phyloP scores from a whole-genome alignment of 2,329 filamentous ascomycete genomes.

The Penicillium nordicum region DNA sequence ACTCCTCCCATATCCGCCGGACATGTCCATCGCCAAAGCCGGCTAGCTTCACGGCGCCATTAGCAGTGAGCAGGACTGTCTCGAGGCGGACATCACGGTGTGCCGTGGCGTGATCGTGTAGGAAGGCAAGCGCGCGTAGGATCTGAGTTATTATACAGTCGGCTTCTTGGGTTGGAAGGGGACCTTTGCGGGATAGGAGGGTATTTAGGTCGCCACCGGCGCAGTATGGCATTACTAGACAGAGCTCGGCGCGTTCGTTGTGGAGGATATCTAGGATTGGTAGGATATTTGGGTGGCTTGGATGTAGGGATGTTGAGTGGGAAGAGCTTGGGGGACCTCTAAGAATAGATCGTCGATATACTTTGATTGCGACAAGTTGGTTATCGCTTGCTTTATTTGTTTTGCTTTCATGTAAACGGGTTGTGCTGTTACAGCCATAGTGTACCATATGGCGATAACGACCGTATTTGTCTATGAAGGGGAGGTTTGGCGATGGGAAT shows the following conservation, averaged over 20 bases:
- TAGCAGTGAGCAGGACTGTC: slow-evolving; percentile 79
- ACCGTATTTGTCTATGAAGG: slow-evolving; percentile 25
- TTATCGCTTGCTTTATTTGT: neutral
- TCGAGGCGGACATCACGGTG: slow-evolving; percentile 94
- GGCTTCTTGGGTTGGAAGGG: slow-evolving; percentile 77
- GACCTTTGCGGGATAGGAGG: slow-evolving; percentile 68
- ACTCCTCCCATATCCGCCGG: slow-evolving; percentile 57
- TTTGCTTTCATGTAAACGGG: slow-evolving; percentile 22
- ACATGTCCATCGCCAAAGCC: slow-evolving; percentile 81
- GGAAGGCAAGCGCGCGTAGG: slow-evolving; percentile 47
- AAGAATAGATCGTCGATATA: slow-evolving; percentile 25
- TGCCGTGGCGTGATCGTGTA: slow-evolving; percentile 80
- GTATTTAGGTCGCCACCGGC: slow-evolving; percentile 83
- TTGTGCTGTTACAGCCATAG: slow-evolving; percentile 27
- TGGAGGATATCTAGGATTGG: slow-evolving; percentile 25
- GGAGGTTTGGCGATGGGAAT: neutral
- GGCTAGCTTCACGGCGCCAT: slow-evolving; percentile 82
- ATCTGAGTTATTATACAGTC: slow-evolving; percentile 81
- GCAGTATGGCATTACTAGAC: slow-evolving; percentile 48
- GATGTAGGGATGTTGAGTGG: slow-evolving; percentile 15
- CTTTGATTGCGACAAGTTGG: slow-evolving; percentile 27
- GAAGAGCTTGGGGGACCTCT: neutral
- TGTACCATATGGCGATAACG: slow-evolving; percentile 28
- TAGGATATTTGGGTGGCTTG: slow-evolving; percentile 30
- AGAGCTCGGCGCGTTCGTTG: slow-evolving; percentile 28